Conservation (phyloP, 345 rosid species). For the Citropsis articulata region DNA sequence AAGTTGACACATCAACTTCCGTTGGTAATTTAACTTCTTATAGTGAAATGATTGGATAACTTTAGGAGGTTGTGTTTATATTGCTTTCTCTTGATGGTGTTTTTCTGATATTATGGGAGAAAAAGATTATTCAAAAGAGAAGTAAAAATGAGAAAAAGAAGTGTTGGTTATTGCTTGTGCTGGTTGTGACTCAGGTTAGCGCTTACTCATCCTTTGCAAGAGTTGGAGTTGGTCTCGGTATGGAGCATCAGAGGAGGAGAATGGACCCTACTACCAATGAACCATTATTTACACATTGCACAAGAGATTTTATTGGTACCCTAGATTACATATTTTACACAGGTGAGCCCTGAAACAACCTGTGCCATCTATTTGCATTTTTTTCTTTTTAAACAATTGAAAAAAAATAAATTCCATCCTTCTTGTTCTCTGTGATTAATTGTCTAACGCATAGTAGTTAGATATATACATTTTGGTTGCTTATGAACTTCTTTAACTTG, state of each 20-base stretch:
- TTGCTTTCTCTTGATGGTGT: background rate
- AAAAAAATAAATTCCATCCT: background rate
- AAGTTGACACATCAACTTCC: constrained; percentile 92
- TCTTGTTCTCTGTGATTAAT: constrained; percentile 4
- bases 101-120: background rate
- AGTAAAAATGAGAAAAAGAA: background rate
- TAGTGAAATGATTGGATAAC: background rate
- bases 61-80: background rate
- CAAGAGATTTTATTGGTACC: constrained; percentile 91
- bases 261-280: constrained; percentile 86
- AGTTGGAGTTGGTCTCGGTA: constrained; percentile 48
- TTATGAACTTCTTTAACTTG: background rate
- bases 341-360: constrained; percentile 36
- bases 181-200: constrained; percentile 71
- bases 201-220: constrained; percentile 95
- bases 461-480: background rate
- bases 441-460: constrained; percentile 10
- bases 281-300: constrained; percentile 93
- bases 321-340: constrained; percentile 95
- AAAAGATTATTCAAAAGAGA: background rate
- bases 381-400: background rate
- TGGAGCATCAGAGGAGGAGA: constrained; percentile 82
- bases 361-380: background rate
- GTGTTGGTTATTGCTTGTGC: background rate
- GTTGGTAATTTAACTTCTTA: constrained; percentile 49